These are phyloP conservation scores for Penicillium ucsense DNA, from an alignment of 495 filamentous ascomycete genomes.

Conservation along the genomic window DNA sequence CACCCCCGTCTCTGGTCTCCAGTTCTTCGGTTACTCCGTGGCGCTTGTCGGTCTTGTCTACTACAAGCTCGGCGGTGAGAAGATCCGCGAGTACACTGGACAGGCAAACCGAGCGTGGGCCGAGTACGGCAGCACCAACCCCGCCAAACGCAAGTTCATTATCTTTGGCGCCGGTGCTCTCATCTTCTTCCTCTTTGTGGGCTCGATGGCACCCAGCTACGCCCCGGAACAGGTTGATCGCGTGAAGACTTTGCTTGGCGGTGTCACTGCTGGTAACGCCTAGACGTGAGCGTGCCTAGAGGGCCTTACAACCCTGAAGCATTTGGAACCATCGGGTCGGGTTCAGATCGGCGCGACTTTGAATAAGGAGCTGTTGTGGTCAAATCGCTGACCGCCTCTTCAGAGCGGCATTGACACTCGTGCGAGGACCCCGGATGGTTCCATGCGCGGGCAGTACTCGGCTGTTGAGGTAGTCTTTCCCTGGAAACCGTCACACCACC, in stretches of 20 bases:
- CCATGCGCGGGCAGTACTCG: too few species aligned
- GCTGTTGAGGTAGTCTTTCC: too few species aligned
- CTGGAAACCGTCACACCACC: too few species aligned
- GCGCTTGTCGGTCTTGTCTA: conserved; percentile 85
- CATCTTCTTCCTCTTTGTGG: conserved; percentile 60
- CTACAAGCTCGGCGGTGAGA: conserved; percentile 91
- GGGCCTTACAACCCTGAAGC: neutral
- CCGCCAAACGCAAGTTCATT: conserved; percentile 65
- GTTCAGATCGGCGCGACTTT: too few species aligned
- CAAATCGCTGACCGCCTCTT: too few species aligned
- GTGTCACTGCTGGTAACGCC: conserved; percentile 27
- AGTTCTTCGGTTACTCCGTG: conserved; percentile 92
- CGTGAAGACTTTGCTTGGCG: conserved; percentile 36
- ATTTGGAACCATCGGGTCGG: too few species aligned
- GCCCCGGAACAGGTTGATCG: conserved; percentile 28
- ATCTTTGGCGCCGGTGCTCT: conserved; percentile 53
- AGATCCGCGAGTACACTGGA: conserved; percentile 66
- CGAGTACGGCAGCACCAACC: conserved; percentile 70
- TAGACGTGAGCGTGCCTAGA: conserved; percentile 6
- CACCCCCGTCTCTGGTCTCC: conserved; percentile 68
- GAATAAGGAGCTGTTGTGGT: too few species aligned
- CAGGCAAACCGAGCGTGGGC: conserved; percentile 67
- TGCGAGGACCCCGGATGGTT: too few species aligned
- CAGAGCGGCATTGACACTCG: too few species aligned
- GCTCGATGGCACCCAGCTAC: conserved; percentile 44